phyloP scores from a whole-genome alignment of 2,329 filamentous ascomycete species.

The Knufia fluminis region DNA sequence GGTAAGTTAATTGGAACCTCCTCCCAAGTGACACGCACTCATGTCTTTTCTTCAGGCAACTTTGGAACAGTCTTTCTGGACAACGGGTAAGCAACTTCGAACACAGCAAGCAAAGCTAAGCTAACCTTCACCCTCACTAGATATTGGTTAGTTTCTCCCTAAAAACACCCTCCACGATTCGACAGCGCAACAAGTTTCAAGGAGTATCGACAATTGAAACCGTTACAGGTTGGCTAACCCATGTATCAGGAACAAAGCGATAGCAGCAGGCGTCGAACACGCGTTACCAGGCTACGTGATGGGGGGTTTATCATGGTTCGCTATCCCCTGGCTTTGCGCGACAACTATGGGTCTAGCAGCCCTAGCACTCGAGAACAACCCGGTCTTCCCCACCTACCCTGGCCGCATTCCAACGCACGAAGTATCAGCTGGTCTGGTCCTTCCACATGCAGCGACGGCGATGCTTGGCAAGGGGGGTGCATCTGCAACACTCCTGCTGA shows the following conservation, averaged over 20 bases:
- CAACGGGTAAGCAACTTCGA: slow-evolving; percentile 41
- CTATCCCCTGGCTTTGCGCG: slow-evolving; percentile 81
- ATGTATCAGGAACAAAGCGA: too few species aligned
- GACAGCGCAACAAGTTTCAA: too few species aligned
- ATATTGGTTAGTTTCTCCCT: too few species aligned
- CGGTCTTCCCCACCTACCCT: slow-evolving; percentile 47
- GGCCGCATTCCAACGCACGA: slow-evolving; percentile 63
- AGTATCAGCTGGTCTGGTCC: slow-evolving; percentile 71
- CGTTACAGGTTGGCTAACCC: too few species aligned
- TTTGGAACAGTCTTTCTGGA: slow-evolving; percentile 76
- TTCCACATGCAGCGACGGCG: slow-evolving; percentile 77
- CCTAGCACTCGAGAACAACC: slow-evolving; percentile 66
- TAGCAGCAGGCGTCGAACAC: too few species aligned
- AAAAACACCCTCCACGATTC: too few species aligned
- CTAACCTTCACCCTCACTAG: too few species aligned
- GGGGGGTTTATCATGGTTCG: slow-evolving; percentile 82
- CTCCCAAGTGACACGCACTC: too few species aligned
- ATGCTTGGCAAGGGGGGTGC: slow-evolving; percentile 75
- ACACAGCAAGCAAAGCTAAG: too few species aligned
- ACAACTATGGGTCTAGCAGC: slow-evolving; percentile 81
- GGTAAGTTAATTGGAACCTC: too few species aligned
- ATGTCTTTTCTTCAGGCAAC: too few species aligned
- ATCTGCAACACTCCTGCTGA: slow-evolving; percentile 64
- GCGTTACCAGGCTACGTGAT: slow-evolving; percentile 83
- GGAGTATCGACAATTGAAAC: too few species aligned